Evolutionary conservation across 768 basidiomycete species (phyloP).

Genomic region (Paxillus involutus): DNA sequence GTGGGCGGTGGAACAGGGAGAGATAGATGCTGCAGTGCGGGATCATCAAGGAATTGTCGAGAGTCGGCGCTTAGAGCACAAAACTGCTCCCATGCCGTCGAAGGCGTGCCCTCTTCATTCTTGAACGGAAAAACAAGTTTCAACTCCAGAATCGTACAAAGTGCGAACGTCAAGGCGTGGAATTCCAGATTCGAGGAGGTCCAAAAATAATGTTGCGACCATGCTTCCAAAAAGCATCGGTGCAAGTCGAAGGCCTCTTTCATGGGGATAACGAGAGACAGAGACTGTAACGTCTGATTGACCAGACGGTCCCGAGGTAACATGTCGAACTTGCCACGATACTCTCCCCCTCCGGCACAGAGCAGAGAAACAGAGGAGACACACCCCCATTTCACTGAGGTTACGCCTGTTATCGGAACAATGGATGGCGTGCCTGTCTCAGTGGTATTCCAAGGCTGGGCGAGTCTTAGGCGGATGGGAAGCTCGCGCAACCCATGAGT

Average conservation of each 20-base stretch:
- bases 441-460: constrained; percentile 7
- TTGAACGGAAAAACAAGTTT: constrained; percentile 25
- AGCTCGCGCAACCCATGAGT: constrained; percentile 59
- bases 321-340: constrained; percentile 53
- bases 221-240: constrained; percentile 51
- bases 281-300: constrained; percentile 54
- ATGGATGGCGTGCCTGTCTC: not conserved
- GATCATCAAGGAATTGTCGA: constrained; percentile 57
- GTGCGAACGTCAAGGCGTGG: constrained; percentile 50
- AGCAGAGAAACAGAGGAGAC: constrained; percentile 52
- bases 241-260: constrained; percentile 59
- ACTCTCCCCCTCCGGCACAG: constrained; percentile 49
- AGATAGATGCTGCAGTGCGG: constrained; percentile 47
- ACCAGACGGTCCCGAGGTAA: constrained; percentile 57
- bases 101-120: constrained; percentile 7
- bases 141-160: constrained; percentile 48
- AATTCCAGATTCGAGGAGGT: constrained; percentile 52
- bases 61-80: constrained; percentile 41
- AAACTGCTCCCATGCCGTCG: constrained; percentile 50
- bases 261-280: constrained; percentile 60
- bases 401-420: constrained; percentile 33
- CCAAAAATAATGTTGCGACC: constrained; percentile 49
- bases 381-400: constrained; percentile 47
- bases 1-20: constrained; percentile 33
- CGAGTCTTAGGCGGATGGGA: constrained; percentile 33